Percentiles rank a stretch among this genome's conserved stretches.
These are phyloP conservation scores for Amanita inopinata DNA, from an alignment of 768 basidiomycete genomes.

Conservation along the genomic window DNA sequence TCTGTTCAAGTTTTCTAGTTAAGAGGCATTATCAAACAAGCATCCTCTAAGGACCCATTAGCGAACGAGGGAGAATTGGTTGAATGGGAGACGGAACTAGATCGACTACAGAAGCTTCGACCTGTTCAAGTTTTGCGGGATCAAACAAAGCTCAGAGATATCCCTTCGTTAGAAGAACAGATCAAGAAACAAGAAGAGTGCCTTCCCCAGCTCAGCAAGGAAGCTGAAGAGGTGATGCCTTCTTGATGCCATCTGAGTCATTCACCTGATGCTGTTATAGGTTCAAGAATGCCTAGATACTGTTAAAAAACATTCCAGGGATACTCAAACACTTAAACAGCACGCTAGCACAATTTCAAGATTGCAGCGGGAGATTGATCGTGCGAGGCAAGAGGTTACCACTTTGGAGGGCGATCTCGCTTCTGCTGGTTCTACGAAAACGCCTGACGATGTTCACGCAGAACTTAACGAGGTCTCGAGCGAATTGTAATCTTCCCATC, in stretches of 20 bases:
- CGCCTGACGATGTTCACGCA: constrained; percentile 75
- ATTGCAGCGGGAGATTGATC: constrained; percentile 48
- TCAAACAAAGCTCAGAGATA: constrained; percentile 48
- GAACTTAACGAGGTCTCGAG: constrained; percentile 57
- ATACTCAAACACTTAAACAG: constrained; percentile 50
- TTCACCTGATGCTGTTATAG: constrained; percentile 23
- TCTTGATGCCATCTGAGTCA: constrained; percentile 5
- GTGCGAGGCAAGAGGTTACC: constrained; percentile 49
- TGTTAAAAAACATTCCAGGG: constrained; percentile 50
- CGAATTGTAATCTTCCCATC: constrained; percentile 48
- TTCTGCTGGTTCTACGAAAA: constrained; percentile 67
- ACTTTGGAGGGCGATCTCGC: constrained; percentile 61
- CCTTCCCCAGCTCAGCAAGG: constrained; percentile 38
- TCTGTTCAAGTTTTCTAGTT: constrained; percentile 33
- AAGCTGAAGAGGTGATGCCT: constrained; percentile 52
- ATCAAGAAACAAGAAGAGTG: constrained; percentile 47
- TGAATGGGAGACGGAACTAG: constrained; percentile 53
- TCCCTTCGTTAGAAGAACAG: constrained; percentile 55
- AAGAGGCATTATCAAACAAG: constrained; percentile 48
- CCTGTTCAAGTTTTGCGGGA: constrained; percentile 46
- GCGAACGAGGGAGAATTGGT: constrained; percentile 36
- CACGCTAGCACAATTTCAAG: constrained; percentile 50
- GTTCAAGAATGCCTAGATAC: constrained; percentile 39
- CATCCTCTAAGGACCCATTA: constrained; percentile 36
- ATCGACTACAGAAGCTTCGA: constrained; percentile 45